Percentiles rank a stretch among this genome's conserved stretches.
phyloP scores from a whole-genome alignment of 2,329 filamentous ascomycete species.

The Aspergillus awamori region DNA sequence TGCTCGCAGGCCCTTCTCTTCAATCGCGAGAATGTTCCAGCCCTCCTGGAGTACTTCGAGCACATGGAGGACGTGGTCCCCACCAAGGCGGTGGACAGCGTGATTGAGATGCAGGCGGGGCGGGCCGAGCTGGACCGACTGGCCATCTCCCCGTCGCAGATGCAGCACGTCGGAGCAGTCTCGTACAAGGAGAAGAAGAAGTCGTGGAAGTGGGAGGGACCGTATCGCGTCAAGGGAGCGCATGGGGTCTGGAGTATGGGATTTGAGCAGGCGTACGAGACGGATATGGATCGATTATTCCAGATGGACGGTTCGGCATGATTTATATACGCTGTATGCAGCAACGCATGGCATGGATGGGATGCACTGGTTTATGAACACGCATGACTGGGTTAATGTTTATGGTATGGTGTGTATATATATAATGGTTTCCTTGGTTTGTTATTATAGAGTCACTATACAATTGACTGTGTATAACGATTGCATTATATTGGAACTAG shows the following conservation, averaged over 20 bases:
- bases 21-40: constrained; percentile 33
- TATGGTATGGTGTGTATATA: background rate
- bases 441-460: background rate
- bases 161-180: constrained; percentile 29
- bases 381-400: constrained; percentile 6
- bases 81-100: constrained; percentile 23
- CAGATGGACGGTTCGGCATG: background rate
- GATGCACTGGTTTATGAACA: constrained; percentile 4
- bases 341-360: background rate
- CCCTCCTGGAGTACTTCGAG: constrained; percentile 21
- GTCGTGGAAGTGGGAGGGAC: constrained; percentile 20
- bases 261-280: constrained; percentile 23
- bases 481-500: no score
- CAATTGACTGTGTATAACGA: no score
- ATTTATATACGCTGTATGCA: background rate
- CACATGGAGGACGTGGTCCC: constrained; percentile 18
- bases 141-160: constrained; percentile 27
- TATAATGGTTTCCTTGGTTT: background rate
- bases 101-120: constrained; percentile 24
- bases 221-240: constrained; percentile 24
- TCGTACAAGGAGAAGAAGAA: constrained; percentile 28
- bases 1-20: constrained; percentile 51
- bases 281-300: background rate
- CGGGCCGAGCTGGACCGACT: constrained; percentile 21
- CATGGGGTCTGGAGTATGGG: constrained; percentile 31